These are phyloP conservation scores for Sphagnum tenellum DNA, from an alignment of 225 moss, liverwort and hornwort species.

Conservation along the genomic window DNA sequence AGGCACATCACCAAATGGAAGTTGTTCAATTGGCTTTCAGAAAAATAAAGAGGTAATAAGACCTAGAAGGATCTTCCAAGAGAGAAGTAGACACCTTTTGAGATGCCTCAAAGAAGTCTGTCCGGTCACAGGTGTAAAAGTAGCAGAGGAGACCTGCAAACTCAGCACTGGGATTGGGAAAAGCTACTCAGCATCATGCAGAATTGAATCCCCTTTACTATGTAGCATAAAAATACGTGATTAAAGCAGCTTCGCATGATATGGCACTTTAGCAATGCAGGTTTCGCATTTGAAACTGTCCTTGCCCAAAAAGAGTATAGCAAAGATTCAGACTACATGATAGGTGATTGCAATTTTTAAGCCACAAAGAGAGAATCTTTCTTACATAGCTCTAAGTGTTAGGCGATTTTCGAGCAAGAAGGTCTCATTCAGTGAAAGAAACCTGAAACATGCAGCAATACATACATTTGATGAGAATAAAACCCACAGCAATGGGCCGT, in stretches of 20 bases:
- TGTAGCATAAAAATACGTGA: too few species aligned
- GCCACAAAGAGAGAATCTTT: conserved; percentile 1
- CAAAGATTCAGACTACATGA: too few species aligned
- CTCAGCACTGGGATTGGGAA: conserved; percentile 55
- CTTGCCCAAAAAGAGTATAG: too few species aligned
- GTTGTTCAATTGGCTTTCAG: too few species aligned
- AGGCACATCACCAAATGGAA: too few species aligned
- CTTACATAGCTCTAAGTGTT: conserved; percentile 79
- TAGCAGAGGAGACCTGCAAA: conserved; percentile 75
- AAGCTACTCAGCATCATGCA: too few species aligned
- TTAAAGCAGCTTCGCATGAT: too few species aligned
- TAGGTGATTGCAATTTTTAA: background rate
- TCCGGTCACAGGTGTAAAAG: conserved; percentile 85
- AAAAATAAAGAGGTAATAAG: background rate
- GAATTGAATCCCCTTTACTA: too few species aligned
- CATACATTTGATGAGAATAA: background rate
- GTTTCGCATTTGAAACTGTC: too few species aligned
- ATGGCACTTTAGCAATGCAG: too few species aligned
- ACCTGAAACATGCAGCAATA: conserved; percentile 39
- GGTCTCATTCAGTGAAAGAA: conserved; percentile 65
- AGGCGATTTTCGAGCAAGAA: conserved; percentile 76
- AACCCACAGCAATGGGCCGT: too few species aligned
- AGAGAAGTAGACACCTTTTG: conserved; percentile 45
- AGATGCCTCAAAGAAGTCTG: conserved; percentile 57
- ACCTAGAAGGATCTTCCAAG: background rate